Conservation (phyloP, 1,139 yeast species). For the Schwanniomyces etchellsii region DNA sequence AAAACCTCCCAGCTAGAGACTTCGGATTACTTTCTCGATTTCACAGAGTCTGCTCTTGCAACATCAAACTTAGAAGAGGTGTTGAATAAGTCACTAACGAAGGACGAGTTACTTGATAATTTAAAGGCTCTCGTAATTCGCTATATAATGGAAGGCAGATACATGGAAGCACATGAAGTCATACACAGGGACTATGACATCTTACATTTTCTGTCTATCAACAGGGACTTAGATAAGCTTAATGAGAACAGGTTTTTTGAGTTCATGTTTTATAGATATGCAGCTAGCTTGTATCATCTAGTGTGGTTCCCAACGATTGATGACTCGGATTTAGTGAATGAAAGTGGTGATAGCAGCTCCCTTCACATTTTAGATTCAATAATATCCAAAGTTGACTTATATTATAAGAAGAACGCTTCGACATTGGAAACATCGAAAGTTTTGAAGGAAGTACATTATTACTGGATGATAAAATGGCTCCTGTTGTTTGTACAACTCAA, state of each 20-base stretch:
- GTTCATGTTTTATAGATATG: slow-evolving; percentile 19
- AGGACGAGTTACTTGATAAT: slow-evolving; percentile 6
- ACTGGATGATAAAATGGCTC: slow-evolving; percentile 17
- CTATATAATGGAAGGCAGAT: slow-evolving; percentile 15
- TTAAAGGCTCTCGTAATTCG: slow-evolving; percentile 7
- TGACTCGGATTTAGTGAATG: slow-evolving; percentile 1
- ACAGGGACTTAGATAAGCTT: slow-evolving; percentile 15
- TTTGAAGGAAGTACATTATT: slow-evolving; percentile 15
- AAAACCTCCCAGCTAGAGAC: not conserved
- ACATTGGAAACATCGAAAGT: slow-evolving; percentile 7
- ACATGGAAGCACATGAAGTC: slow-evolving; percentile 14
- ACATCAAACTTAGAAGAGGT: slow-evolving; percentile 2
- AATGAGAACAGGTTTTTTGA: slow-evolving; percentile 20
- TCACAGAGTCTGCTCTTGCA: not conserved
- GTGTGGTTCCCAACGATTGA: slow-evolving; percentile 15
- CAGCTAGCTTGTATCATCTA: slow-evolving; percentile 14
- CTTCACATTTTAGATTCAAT: slow-evolving; percentile 3
- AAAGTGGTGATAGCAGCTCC: slow-evolving; percentile 1
- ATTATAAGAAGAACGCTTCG: slow-evolving; percentile 18
- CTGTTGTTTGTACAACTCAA: slow-evolving; percentile 19
- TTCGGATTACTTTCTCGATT: not conserved
- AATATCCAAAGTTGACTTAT: slow-evolving; percentile 12
- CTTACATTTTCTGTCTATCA: slow-evolving; percentile 21
- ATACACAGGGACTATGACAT: slow-evolving; percentile 14
- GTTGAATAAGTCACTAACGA: slow-evolving; percentile 3